Percentiles rank a stretch among this genome's conserved stretches.
Conservation (phyloP, 192 early-diverging fungal genomes). For the Backusella sp. region DNA sequence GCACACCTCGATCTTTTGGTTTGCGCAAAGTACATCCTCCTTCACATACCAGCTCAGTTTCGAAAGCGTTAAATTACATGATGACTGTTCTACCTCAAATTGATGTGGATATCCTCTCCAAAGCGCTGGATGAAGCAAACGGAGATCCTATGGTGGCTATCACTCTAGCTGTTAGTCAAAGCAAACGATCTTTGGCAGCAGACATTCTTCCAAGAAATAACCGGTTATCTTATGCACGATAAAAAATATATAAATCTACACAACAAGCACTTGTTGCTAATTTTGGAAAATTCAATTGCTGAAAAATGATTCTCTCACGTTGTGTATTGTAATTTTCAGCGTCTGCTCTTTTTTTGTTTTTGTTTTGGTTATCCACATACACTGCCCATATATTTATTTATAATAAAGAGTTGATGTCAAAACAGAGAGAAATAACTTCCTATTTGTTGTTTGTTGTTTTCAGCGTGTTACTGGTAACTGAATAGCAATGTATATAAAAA, state of each 20-base stretch:
- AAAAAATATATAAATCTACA: not conserved
- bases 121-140: slow-evolving; percentile 18
- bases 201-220: not conserved
- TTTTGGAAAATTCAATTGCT: not conserved
- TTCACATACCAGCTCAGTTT: not conserved
- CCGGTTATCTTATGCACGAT: not conserved
- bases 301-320: not conserved
- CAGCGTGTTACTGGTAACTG: not conserved
- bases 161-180: slow-evolving; percentile 17
- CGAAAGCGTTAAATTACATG: slow-evolving; percentile 17
- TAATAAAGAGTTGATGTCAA: not conserved
- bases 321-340: not conserved
- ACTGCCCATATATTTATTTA: not conserved
- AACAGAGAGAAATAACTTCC: not conserved
- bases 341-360: not conserved
- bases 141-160: slow-evolving; percentile 29
- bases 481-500: not conserved
- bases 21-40: not conserved
- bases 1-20: not conserved
- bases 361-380: not conserved
- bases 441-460: slow-evolving; percentile 11
- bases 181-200: slow-evolving; percentile 1
- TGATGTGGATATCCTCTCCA: slow-evolving; percentile 3
- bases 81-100: slow-evolving; percentile 18
- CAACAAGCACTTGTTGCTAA: not conserved